phyloP scores from a whole-genome alignment of 2,329 filamentous ascomycete genomes.

The Emericellopsis cladophorae region DNA sequence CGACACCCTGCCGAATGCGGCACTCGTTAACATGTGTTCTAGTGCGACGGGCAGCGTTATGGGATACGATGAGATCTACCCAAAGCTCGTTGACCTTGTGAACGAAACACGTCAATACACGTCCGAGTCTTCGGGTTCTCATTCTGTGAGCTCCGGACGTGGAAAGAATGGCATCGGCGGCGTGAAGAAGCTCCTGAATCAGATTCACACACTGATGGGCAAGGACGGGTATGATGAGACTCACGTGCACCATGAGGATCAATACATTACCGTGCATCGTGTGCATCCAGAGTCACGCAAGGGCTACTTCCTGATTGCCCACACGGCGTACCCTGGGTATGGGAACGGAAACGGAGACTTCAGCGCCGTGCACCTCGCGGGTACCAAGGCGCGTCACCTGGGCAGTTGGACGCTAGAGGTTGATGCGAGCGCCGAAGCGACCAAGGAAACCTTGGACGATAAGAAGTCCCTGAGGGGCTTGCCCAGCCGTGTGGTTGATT shows the following conservation, averaged over 20 bases:
- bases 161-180: slow-evolving; percentile 78
- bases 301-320: slow-evolving; percentile 89
- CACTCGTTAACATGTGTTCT: slow-evolving; percentile 89
- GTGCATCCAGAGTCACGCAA: slow-evolving; percentile 87
- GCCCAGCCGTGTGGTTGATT: slow-evolving; percentile 66
- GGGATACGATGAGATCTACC: slow-evolving; percentile 96
- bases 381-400: slow-evolving; percentile 74
- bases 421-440: slow-evolving; percentile 60
- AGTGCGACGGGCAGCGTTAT: slow-evolving; percentile 93
- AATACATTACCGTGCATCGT: slow-evolving; percentile 92
- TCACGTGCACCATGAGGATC: slow-evolving; percentile 89
- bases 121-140: slow-evolving; percentile 54
- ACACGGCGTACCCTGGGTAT: slow-evolving; percentile 89
- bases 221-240: slow-evolving; percentile 90
- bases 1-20: slow-evolving; percentile 88
- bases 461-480: slow-evolving; percentile 64
- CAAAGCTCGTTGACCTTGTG: slow-evolving; percentile 83
- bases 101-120: slow-evolving; percentile 76
- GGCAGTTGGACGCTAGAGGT: slow-evolving; percentile 91
- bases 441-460: slow-evolving; percentile 52
- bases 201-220: slow-evolving; percentile 92
- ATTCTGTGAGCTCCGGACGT: slow-evolving; percentile 49
- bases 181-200: slow-evolving; percentile 85
- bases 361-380: slow-evolving; percentile 64
- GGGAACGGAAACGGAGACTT: slow-evolving; percentile 74